phyloP scores from a whole-genome alignment of 2,329 filamentous ascomycete genomes.

The Fusarium nematophilum region DNA sequence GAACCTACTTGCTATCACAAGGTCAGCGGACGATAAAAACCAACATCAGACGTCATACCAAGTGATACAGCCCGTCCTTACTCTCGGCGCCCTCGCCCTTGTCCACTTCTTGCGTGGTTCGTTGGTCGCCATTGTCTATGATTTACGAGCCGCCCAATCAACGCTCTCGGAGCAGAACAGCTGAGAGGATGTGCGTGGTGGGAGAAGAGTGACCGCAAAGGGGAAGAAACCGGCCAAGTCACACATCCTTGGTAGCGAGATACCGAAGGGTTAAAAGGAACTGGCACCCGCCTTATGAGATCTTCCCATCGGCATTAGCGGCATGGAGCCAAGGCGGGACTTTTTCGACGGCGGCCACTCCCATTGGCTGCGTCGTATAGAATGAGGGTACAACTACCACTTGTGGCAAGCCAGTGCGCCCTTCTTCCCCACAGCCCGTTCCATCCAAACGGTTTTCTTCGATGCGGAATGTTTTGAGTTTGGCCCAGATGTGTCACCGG shows the following conservation, averaged over 20 bases:
- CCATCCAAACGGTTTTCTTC: too few relatives aligned
- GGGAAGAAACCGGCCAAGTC: not conserved
- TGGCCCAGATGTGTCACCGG: too few relatives aligned
- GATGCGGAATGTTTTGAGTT: too few relatives aligned
- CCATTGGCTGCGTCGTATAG: too few relatives aligned
- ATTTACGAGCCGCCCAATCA: conserved; percentile 4
- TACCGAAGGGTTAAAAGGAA: conserved; percentile 6
- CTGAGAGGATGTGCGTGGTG: not conserved
- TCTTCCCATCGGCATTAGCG: too few relatives aligned
- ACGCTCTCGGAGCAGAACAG: too few relatives aligned
- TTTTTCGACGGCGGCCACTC: too few relatives aligned
- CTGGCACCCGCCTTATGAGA: too few relatives aligned
- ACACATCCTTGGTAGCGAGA: conserved; percentile 1
- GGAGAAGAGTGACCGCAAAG: not conserved
- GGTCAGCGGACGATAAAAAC: not conserved
- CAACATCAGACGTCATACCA: conserved; percentile 24
- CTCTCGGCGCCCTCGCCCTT: conserved; percentile 19
- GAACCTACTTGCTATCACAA: conserved; percentile 15
- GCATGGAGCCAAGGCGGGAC: too few relatives aligned
- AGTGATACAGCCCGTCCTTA: conserved; percentile 30
- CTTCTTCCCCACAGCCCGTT: too few relatives aligned
- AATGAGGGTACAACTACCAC: too few relatives aligned
- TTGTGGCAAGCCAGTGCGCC: too few relatives aligned
- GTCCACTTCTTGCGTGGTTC: conserved; percentile 24
- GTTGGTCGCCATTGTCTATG: conserved; percentile 1